A percentile compares a stretch with the other conserved stretches of the same genome.
Conservation (phyloP, 805 yeast genomes). For the Tetrapisispora iriomotensis region DNA sequence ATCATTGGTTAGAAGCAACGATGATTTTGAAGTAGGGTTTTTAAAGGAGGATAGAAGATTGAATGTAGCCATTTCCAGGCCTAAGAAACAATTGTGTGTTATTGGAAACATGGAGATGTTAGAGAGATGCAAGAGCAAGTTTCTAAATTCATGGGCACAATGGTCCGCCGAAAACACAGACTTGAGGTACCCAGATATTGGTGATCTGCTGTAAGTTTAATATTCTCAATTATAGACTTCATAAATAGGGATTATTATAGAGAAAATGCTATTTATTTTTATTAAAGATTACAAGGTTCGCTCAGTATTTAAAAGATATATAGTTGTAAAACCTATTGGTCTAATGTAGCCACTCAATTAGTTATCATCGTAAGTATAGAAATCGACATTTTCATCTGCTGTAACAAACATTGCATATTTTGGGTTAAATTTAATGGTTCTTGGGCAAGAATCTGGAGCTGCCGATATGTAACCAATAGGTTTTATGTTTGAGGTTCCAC, state of each 20-base stretch:
- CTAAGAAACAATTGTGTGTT: slow-evolving; percentile 74
- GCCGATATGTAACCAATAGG: slow-evolving; percentile 22
- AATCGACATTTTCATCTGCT: slow-evolving; percentile 31
- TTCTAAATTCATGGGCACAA: slow-evolving; percentile 53
- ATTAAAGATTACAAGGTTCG: slow-evolving; percentile 1
- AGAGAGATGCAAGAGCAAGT: slow-evolving; percentile 32
- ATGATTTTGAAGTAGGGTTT: slow-evolving; percentile 64
- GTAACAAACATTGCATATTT: slow-evolving; percentile 32
- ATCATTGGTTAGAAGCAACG: slow-evolving; percentile 76
- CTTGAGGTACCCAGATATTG: slow-evolving; percentile 53
- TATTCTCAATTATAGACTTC: too few species aligned
- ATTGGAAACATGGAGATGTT: slow-evolving; percentile 80
- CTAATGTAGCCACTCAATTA: too few species aligned
- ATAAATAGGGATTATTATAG: neutral
- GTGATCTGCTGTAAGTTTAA: slow-evolving; percentile 28
- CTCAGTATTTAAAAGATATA: too few species aligned
- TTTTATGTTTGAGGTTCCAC: slow-evolving; percentile 17
- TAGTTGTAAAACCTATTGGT: too few species aligned
- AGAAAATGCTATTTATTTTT: neutral
- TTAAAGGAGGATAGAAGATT: slow-evolving; percentile 67
- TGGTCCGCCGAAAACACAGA: slow-evolving; percentile 64
- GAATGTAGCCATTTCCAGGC: slow-evolving; percentile 90
- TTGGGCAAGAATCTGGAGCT: slow-evolving; percentile 31
- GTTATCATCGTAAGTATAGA: slow-evolving; percentile 24
- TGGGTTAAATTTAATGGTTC: slow-evolving; percentile 34